Evolutionary conservation across 1,284 basidiomycete species (phyloP), one percentile per base, ranked within the genome.

Genomic region (Papiliotrema nemorosa): DNA sequence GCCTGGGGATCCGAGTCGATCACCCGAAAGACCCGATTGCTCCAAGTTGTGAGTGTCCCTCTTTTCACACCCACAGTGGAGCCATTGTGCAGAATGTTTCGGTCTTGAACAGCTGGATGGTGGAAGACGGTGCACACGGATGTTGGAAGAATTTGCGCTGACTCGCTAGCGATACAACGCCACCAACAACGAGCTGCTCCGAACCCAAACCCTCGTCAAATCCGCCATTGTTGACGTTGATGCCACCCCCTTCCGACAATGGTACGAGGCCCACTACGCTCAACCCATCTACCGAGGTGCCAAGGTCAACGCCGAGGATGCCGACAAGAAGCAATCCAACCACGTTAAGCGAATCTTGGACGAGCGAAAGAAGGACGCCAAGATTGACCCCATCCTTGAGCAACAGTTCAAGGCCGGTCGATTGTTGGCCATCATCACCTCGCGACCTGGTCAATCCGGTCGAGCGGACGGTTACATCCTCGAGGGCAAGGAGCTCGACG

Each of bases 141-240:
- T 26, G 20, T 31, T 24, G 12, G 20, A 6, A 29, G 24, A 25
- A 33, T 9, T n/a, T 45, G 25, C 52, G 50, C 36, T 54, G 44
- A 52, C 43, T n/a, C 31, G 33, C 16, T 55, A 92, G 90, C 87
- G 90, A 47, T 97, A 97, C 84, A 97, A 97, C 77, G 84, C 93
- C 44, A 92, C 92, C 60, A 97, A 97, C 85, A 97, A 97, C 79
- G 92, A 97, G 79, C 84, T 97, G 71, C 92, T 97, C 73, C 89
- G 92, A 73, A 97, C 92, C 67, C 96, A 97, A 81, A 97, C 92
- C 55, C 85, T 97, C 54, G 92, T 97, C 73, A 96, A 93, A 82
- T 81, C 84, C 60, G 87, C 87, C 63, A 87, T 97, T 78, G 89
- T 97, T 77, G 91, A 96, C 77, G 76, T 97, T 70, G 92, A 97